These are phyloP conservation scores for Apostasia shenzhenica DNA, from an alignment of 106 monocot species.

Conservation along the genomic window DNA sequence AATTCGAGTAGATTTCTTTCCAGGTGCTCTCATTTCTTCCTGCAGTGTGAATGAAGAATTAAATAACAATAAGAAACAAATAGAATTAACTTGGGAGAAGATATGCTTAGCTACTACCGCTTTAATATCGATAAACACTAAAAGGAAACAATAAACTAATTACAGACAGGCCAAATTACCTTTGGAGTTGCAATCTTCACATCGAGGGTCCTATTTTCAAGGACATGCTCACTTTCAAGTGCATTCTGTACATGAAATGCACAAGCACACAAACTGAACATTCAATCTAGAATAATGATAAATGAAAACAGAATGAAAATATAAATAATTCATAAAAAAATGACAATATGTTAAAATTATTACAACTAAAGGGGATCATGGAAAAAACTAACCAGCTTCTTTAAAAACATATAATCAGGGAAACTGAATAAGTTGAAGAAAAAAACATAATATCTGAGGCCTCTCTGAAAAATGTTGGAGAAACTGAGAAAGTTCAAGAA, in stretches of 20 bases:
- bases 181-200: constrained; percentile 97
- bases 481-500: no score
- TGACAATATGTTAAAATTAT: no score
- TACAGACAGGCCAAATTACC: constrained; percentile 24
- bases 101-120: no score
- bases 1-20: constrained; percentile 85
- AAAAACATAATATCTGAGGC: no score
- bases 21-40: constrained; percentile 88
- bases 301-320: no score
- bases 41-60: constrained; percentile 11
- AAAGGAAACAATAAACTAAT: not conserved
- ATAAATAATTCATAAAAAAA: no score
- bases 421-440: no score
- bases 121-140: not conserved
- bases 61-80: not conserved
- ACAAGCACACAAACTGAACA: not conserved
- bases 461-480: no score
- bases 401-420: no score
- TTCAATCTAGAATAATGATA: no score
- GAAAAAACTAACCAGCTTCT: no score
- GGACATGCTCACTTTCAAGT: constrained; percentile 87
- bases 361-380: no score
- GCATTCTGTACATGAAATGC: constrained; percentile 39
- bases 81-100: not conserved
- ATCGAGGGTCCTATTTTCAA: constrained; percentile 89